Base-by-base conservation (phyloP, 441 rosid genomes). In the Raphanus hybrid region DNA sequence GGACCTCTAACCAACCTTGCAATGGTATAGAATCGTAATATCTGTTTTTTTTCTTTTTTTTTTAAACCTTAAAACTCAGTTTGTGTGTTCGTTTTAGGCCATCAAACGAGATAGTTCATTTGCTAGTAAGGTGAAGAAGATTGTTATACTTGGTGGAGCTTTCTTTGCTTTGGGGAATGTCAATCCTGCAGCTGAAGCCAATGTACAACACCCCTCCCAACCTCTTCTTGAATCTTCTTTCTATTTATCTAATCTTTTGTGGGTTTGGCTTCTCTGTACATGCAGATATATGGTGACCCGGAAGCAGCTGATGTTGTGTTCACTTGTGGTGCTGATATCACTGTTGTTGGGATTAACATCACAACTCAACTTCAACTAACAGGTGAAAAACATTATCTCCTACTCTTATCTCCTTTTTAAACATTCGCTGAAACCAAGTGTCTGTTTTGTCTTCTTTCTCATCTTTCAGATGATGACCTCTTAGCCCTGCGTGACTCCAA, bases 261-360 rank as follows among this genome's bases (percentile, higher is more conserved):
- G 58, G 4, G 6, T 5, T 14, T 15, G 60, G 69, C 64, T 61
- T 0, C 65, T 71, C 11, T 35, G 41, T 80, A n/a, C n/a, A 63
- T 85, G 60, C 87, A 94, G 98, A 92, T 92, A 68, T 86, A 87
- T 76, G 91, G 97, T 77, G 98, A 94, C 77, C 95, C 97, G 23
- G 98, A 95, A 82, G 99, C 98, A 20, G 98, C 98, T n/a, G 99
- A 95, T 83, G 71, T 92, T 9, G 98, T 92, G 82, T 91, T 95
- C 69, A 95, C 98, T n/a, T 92, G 89, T 55, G 60, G 27, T 16
- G 60, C 60, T 16, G 27, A 55, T 18, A 18, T 55, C 27, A 50
- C 57, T 50, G 90, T 88, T 60, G 93, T 94, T 60, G 98, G 99
- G 63, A 85, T 94, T 67, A 92, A 94, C 83, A 90, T 94, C 74